Evolutionary conservation across 495 filamentous ascomycete genomes (phyloP).

Genomic region (Xanthoparmelia taractica): DNA sequence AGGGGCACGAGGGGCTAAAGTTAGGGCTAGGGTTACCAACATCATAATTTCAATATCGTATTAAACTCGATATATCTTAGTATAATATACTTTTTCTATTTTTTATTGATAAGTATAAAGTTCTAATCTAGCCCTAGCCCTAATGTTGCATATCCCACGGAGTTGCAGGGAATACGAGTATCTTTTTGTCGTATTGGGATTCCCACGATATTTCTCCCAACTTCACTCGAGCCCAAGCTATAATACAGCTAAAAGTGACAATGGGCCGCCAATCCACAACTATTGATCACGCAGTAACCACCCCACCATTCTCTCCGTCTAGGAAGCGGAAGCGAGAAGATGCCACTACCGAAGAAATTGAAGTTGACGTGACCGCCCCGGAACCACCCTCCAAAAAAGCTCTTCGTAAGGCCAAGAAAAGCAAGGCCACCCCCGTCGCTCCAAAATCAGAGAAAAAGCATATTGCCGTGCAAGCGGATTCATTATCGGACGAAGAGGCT

Average conservation of each 20-base stretch:
- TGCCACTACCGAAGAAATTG: slow-evolving; percentile 51
- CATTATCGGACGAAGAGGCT: slow-evolving; percentile 34
- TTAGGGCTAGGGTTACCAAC: too few species aligned
- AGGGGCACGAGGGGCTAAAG: too few species aligned
- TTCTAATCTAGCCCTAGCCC: too few species aligned
- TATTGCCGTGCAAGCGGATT: slow-evolving; percentile 23
- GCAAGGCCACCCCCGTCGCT: slow-evolving; percentile 41
- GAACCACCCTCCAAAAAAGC: slow-evolving; percentile 93
- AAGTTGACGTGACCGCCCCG: slow-evolving; percentile 78
- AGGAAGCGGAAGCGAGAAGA: slow-evolving; percentile 67
- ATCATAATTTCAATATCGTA: too few species aligned
- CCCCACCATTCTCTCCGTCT: slow-evolving; percentile 29
- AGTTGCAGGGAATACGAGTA: too few species aligned
- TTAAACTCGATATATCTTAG: too few species aligned
- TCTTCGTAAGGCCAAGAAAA: slow-evolving; percentile 71
- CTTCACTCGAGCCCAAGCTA: neutral
- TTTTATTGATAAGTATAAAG: too few species aligned
- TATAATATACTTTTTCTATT: too few species aligned
- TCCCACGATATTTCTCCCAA: neutral
- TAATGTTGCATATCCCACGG: too few species aligned
- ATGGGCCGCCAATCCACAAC: slow-evolving; percentile 15
- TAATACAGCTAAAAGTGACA: neutral
- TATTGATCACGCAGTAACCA: neutral
- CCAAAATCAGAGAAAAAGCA: slow-evolving; percentile 28
- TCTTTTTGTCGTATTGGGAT: too few species aligned